Percentiles rank a stretch among this genome's conserved stretches.
Evolutionary conservation across 495 filamentous ascomycete genomes (phyloP).

Genomic region (Xylaria longipes): DNA sequence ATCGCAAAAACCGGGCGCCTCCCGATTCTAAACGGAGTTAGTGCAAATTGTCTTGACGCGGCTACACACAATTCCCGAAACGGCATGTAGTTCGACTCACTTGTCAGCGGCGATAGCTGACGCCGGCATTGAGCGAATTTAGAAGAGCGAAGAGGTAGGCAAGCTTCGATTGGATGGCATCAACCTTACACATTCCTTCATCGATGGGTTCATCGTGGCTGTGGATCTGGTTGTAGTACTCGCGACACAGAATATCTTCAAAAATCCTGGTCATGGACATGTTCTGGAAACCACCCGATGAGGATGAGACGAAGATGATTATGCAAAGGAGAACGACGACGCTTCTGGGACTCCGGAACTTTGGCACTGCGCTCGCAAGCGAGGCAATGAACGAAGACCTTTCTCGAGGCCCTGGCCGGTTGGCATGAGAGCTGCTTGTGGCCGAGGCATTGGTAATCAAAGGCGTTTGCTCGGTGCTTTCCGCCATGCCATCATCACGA

Average conservation of each 20-base stretch:
- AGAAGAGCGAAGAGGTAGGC: slow-evolving; percentile 42
- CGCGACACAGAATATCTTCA: slow-evolving; percentile 49
- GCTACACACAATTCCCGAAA: background rate
- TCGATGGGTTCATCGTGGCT: slow-evolving; percentile 36
- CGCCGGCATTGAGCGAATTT: slow-evolving; percentile 30
- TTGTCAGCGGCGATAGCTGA: slow-evolving; percentile 38
- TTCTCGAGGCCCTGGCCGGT: background rate
- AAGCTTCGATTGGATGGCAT: slow-evolving; percentile 43
- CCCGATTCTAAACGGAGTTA: slow-evolving; percentile 49
- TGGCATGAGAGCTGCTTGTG: background rate
- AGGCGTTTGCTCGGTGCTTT: slow-evolving; percentile 22
- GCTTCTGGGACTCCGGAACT: slow-evolving; percentile 10
- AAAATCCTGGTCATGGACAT: slow-evolving; percentile 43
- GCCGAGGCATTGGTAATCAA: background rate
- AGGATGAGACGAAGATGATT: slow-evolving; percentile 29
- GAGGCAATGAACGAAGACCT: background rate
- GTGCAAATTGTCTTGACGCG: background rate
- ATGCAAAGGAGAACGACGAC: slow-evolving; percentile 28
- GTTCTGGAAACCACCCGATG: slow-evolving; percentile 32
- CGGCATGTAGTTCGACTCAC: slow-evolving; percentile 26
- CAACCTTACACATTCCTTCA: slow-evolving; percentile 43
- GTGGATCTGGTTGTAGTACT: slow-evolving; percentile 38
- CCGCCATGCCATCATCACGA: slow-evolving; percentile 4
- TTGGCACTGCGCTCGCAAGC: slow-evolving; percentile 10
- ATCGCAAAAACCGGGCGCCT: slow-evolving; percentile 51